Evolutionary conservation across 805 yeast species (phyloP), one percentile per base, ranked within the genome.

Genomic region (Diddensiella caesifluorescens): DNA sequence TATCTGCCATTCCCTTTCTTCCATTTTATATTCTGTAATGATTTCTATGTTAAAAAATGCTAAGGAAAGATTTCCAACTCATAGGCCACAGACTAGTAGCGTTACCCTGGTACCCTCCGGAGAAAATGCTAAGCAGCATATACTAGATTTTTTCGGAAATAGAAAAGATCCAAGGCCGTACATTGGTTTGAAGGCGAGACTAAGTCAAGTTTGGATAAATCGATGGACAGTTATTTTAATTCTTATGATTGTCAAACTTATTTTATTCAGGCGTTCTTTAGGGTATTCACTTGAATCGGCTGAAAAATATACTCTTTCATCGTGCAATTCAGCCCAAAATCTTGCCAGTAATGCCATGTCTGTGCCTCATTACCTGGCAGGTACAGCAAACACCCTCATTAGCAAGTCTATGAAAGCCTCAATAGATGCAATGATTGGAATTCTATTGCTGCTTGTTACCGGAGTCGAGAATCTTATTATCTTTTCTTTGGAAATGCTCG

Each of bases 401-500:
- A 64, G 69, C 3, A 62, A 67, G 15, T 60, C 74, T 0, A 55
- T 84, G 28, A 67, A 71, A 10, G 69, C 71, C 29, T 56, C 79
- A 0, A 70, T 79, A 26, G 60, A 67, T 6, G 76, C 70, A 0
- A 62, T 78, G 6, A 53, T 72, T 22, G 58, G 65, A 2, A 49
- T 72, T 0, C 41, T 84, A 7, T 54, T 68, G 1, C 44, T 78
- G 36, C 52, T 77, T 7, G 56, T 85, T 0, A 72, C 76, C 0
- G 81, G 78, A 0, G 64, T 80, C 5, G 80, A 83, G 51, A 68
- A 71, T 31, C 48, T 88, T 30, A 57, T 85, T 0, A 55, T 76
- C 3, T 85, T 90, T 55, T 65, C 77, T 5, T 63, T 90, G 5
- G 87, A 88, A 23, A 53, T 90, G 49, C 74, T 83, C 36, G 60